phyloP scores from a whole-genome alignment of 495 filamentous ascomycete species.

The Daldinia grandis region DNA sequence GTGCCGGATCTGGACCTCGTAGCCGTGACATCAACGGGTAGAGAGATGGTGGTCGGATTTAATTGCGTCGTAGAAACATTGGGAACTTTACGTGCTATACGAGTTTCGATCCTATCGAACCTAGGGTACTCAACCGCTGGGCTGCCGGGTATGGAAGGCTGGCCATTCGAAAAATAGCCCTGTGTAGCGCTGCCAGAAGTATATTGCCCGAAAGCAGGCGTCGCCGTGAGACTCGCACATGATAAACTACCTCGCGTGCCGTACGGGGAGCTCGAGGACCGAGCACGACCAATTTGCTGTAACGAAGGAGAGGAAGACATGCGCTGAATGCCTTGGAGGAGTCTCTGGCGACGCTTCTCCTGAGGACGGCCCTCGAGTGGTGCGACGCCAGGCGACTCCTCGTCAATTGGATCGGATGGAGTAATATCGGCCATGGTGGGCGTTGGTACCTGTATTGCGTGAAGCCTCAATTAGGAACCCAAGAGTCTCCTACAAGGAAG shows the following conservation, averaged over 20 bases:
- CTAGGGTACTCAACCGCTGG: conserved; percentile 53
- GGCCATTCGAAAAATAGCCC: conserved; percentile 69
- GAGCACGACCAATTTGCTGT: conserved; percentile 67
- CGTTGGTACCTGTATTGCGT: conserved; percentile 1
- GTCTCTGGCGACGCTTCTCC: conserved; percentile 74
- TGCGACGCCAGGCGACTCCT: conserved; percentile 28
- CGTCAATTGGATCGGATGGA: conserved; percentile 31
- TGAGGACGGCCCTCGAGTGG: conserved; percentile 64
- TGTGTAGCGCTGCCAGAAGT: conserved; percentile 53
- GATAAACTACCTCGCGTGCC: conserved; percentile 67
- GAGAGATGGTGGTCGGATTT: conserved; percentile 60
- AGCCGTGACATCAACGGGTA: conserved; percentile 69
- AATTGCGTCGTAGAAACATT: conserved; percentile 36
- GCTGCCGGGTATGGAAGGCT: conserved; percentile 65
- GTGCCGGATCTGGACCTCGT: conserved; percentile 36
- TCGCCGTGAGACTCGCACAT: conserved; percentile 80
- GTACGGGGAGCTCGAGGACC: conserved; percentile 73
- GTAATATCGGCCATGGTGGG: conserved; percentile 26
- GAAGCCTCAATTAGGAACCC: conserved; percentile 5
- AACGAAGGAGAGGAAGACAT: conserved; percentile 89
- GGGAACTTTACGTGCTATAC: conserved; percentile 47
- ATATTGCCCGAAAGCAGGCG: conserved; percentile 58
- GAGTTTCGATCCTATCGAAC: conserved; percentile 48
- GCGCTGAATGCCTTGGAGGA: conserved; percentile 82
- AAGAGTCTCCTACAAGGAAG: not conserved